phyloP scores from a whole-genome alignment of 495 filamentous ascomycete genomes.

The Penicillium steckii region DNA sequence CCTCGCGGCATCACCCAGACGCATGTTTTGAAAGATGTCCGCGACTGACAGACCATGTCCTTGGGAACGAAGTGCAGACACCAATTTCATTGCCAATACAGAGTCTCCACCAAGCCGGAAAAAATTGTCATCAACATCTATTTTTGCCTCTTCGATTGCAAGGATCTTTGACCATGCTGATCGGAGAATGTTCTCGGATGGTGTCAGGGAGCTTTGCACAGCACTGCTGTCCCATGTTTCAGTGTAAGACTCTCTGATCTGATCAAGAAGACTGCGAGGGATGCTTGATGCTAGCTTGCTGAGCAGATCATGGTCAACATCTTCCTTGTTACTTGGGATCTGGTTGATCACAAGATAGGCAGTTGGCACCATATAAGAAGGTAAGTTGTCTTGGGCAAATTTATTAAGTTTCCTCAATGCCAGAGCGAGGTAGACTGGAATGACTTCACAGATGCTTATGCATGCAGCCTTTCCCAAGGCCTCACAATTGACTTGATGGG shows the following conservation, averaged over 20 bases:
- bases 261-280: constrained; percentile 13
- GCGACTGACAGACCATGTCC: constrained; percentile 38
- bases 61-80: constrained; percentile 32
- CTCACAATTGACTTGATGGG: constrained; percentile 15
- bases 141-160: constrained; percentile 27
- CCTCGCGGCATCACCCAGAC: constrained; percentile 36
- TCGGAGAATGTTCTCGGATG: constrained; percentile 39
- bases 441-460: constrained; percentile 14
- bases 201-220: constrained; percentile 24
- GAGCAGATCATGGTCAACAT: constrained; percentile 25
- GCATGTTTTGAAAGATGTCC: constrained; percentile 49
- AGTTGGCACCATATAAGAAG: constrained; percentile 42
- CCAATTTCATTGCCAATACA: constrained; percentile 46
- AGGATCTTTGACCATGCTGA: constrained; percentile 48
- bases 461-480: constrained; percentile 1
- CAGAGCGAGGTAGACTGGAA: constrained; percentile 22
- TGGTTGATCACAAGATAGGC: constrained; percentile 34
- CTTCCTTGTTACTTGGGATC: constrained; percentile 20
- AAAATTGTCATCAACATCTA: constrained; percentile 47
- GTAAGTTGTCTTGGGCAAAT: constrained; percentile 33
- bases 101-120: constrained; percentile 49
- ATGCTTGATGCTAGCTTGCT: constrained; percentile 27
- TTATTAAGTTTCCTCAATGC: constrained; percentile 36
- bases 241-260: constrained; percentile 23
- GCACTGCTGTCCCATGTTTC: constrained; percentile 21